A percentile compares a stretch with the other conserved stretches of the same genome.
These are phyloP conservation scores for Casuarina equisetifolia DNA, from an alignment of 306 rosid species.

Conservation along the genomic window DNA sequence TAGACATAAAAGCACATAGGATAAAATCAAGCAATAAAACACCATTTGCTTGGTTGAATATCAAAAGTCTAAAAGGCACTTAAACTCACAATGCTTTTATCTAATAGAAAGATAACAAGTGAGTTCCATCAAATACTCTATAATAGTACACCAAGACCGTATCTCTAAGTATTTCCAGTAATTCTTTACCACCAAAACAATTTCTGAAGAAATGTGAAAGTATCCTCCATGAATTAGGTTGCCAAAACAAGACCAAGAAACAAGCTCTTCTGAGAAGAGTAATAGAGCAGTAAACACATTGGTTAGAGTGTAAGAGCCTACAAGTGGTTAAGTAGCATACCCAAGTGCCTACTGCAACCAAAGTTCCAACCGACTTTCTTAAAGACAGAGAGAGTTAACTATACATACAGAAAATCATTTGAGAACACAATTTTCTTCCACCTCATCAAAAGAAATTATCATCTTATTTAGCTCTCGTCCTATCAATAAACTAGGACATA, in stretches of 20 bases:
- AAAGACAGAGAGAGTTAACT: not conserved
- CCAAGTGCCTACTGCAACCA: not conserved
- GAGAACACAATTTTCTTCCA: not conserved
- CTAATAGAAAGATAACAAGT: constrained; percentile 2
- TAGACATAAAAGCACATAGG: not conserved
- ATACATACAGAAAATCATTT: not conserved
- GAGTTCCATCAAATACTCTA: not conserved
- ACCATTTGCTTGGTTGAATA: not conserved
- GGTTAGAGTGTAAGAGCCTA: not conserved
- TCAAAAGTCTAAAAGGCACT: not conserved
- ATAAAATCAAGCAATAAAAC: not conserved
- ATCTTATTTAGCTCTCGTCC: not conserved
- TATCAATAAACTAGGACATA: not conserved
- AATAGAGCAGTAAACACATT: not conserved
- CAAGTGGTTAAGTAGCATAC: not conserved
- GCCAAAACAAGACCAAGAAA: not conserved
- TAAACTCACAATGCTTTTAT: not conserved
- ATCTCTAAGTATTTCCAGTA: not conserved
- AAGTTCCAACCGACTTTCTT: not conserved
- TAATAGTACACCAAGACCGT: not conserved
- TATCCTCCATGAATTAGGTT: not conserved
- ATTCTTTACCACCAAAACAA: not conserved
- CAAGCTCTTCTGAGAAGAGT: not conserved
- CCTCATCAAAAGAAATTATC: not conserved
- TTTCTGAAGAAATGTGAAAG: not conserved